Evolutionary conservation across 805 yeast species (phyloP), one percentile per base, ranked within the genome.

Genomic region (Wickerhamiella azyma): DNA sequence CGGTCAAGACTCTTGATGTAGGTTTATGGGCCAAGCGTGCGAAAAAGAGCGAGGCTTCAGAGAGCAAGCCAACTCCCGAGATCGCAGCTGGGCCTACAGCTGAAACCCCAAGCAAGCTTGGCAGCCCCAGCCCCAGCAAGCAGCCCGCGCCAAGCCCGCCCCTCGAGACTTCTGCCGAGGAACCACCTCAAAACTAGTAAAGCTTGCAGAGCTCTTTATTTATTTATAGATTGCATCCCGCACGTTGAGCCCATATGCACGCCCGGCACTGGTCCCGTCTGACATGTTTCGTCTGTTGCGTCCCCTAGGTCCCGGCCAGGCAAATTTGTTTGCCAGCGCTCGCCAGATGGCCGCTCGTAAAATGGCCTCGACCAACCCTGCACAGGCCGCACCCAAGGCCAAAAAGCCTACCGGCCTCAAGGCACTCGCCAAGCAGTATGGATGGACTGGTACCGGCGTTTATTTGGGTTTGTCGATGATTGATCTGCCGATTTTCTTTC

Each of bases 371-470:
- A 8, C 33, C 33, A 28, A 28, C 28, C 28, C 28, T 9, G 30
- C 30, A 28, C 30, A 9, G 33, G n/a, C n/a, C n/a, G n/a, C n/a
- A n/a, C 24, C 24, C 24, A 21, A 21, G 24, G 33, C 7, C 4
- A 30, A 30, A 30, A 30, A 30, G 16, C 33, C 33, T 2, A 30
- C 33, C 16, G 46, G 55, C 6, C 46, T 66, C 45, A 84, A 76
- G 60, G 79, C 74, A 9, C 68, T 92, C 51, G 72, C 83, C 57
- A 79, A 82, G 58, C 81, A 83, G 58, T 92, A 92, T 61, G 98
- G 98, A 0, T 85, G 81, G 67, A 76, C 94, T 14, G 96, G 95
- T 0, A 65, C 89, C 11, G 94, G 85, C 11, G 85, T 89, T 0
- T 92, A 92, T 58, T 55, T 85, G 17, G 80, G 74, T 1, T 60